Percentiles rank a stretch among this genome's conserved stretches.
Evolutionary conservation across 352 stramenopile species (phyloP).

Genomic region (Globisporangium lucens): DNA sequence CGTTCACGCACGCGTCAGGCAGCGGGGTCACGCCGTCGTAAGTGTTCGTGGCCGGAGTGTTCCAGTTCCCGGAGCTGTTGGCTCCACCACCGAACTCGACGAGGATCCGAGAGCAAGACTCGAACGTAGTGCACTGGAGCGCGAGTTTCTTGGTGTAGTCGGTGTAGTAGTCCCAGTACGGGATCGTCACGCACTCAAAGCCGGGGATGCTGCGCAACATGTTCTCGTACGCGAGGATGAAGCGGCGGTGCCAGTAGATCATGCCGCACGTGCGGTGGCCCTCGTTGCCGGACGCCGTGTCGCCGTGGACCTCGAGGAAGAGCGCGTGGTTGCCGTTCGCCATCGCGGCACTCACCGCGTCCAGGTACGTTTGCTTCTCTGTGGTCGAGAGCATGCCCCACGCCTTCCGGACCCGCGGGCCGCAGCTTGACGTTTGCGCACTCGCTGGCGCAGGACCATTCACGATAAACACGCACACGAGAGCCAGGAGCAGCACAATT

Average conservation of each 20-base stretch:
- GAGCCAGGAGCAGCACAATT: neutral
- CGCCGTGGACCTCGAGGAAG: constrained; percentile 55
- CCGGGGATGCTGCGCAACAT: constrained; percentile 65
- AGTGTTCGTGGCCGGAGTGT: constrained; percentile 18
- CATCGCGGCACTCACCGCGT: constrained; percentile 59
- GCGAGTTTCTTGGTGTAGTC: constrained; percentile 35
- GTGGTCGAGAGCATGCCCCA: constrained; percentile 37
- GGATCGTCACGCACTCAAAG: constrained; percentile 68
- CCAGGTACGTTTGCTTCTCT: constrained; percentile 66
- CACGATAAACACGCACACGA: constrained; percentile 23
- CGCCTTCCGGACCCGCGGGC: constrained; percentile 42
- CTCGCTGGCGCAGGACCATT: neutral
- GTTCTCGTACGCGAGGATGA: constrained; percentile 67
- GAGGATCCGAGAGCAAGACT: constrained; percentile 38
- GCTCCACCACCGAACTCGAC: constrained; percentile 27
- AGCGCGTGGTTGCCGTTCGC: constrained; percentile 41
- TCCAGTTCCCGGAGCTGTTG: constrained; percentile 6
- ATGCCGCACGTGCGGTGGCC: constrained; percentile 48
- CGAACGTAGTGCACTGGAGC: constrained; percentile 26
- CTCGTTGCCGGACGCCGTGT: constrained; percentile 35
- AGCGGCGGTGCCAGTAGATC: constrained; percentile 71
- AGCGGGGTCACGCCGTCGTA: constrained; percentile 27
- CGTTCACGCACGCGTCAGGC: constrained; percentile 26
- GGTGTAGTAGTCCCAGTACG: constrained; percentile 79
- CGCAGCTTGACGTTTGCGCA: constrained; percentile 27